Evolutionary conservation across 2,329 filamentous ascomycete genomes (phyloP), one percentile per base, ranked within the genome.

Genomic region (Helminthosporium solani): DNA sequence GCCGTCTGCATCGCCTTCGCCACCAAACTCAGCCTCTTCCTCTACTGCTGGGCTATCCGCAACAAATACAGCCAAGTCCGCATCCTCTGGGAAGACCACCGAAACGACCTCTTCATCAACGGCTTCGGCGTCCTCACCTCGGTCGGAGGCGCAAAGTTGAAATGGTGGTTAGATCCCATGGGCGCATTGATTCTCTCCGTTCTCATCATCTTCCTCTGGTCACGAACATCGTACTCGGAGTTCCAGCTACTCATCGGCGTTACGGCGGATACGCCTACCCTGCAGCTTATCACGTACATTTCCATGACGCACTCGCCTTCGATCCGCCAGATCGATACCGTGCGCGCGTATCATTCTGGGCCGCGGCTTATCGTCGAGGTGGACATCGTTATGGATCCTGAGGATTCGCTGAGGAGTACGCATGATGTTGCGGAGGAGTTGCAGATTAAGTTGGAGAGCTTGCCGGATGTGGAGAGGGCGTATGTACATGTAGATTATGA

Each of bases 401-500:
- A 82, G 1, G 81, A 85, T 44, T 82, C 83, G 2, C 79, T 99
- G 14, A 78, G 81, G 52, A 84, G 85, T 42, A 94, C 90, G 0
- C 94, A 99, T 69, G 94, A 99, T 64, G 83, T 96, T 11, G 92
- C 94, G 0, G 94, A 99, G 72, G 90, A 87, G 60, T 77, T 99
- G 60, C 94, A 99, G 77, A 87, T 87, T 52, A 97, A 97, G 75
- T 78, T 97, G 2, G 94, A 99, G 78, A 88, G 85, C 46, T 72
- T 99, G 53, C 92, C 94, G 0, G 86, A 96, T 66, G 85, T 97
- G 8, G 94, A 97, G 78, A 77, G 94, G 48, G 90, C 90, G 0
- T 97, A 96, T 67, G 94, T 97, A 16, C 94, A 99, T 69, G 91
- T 96, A 15, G 94, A 99, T 70, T 97, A 95, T 61, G 94, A 97